phyloP scores from a whole-genome alignment of 2,329 filamentous ascomycete genomes.

The Aureobasidium sp. region DNA sequence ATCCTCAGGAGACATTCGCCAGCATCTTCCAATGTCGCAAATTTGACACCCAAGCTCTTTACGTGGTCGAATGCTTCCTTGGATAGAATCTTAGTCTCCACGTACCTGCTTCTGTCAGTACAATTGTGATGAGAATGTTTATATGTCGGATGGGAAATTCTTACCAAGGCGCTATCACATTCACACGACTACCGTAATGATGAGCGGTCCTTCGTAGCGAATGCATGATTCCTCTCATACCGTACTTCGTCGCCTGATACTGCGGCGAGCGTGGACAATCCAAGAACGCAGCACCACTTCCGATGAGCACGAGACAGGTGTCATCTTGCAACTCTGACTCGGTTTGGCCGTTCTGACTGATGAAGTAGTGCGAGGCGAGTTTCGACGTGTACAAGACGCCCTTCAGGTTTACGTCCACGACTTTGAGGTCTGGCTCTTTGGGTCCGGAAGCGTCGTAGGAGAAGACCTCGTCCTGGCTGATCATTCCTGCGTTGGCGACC shows the following conservation, averaged over 20 bases:
- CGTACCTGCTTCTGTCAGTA: no score
- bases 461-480: no score
- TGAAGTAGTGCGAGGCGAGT: conserved; percentile 24
- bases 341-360: conserved; percentile 15
- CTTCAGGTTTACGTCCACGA: conserved; percentile 14
- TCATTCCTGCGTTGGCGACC: no score
- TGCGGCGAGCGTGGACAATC: conserved; percentile 34
- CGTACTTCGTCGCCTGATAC: conserved; percentile 26
- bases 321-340: conserved; percentile 19
- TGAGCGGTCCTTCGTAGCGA: neutral
- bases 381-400: conserved; percentile 17
- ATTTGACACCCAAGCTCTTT: no score
- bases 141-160: neutral
- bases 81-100: no score
- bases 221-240: conserved; percentile 1
- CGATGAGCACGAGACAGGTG: conserved; percentile 41
- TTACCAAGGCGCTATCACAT: neutral
- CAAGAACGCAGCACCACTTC: conserved; percentile 40
- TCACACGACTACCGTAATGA: neutral
- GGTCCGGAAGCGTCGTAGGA: no score
- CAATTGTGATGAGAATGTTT: conserved; percentile 8
- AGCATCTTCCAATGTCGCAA: no score
- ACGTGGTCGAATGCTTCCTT: no score
- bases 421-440: conserved; percentile 21
- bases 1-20: no score